A percentile compares a stretch with the other conserved stretches of the same genome.
These are phyloP conservation scores for Beauveria pseudobassiana DNA, from an alignment of 2,329 filamentous ascomycete genomes.

Conservation along the genomic window DNA sequence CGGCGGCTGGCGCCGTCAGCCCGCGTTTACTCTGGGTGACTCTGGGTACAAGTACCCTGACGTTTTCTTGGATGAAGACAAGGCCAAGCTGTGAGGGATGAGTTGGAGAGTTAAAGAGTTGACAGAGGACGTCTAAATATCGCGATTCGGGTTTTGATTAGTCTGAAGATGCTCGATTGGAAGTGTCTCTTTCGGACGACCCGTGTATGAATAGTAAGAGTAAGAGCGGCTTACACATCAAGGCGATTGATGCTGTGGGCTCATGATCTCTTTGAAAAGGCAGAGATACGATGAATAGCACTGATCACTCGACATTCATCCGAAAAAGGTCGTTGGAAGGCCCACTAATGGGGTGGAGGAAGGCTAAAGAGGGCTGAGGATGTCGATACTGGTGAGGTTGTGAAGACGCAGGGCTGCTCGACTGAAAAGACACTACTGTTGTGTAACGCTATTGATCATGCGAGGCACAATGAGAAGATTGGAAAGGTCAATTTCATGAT, in stretches of 20 bases:
- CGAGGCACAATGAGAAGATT: neutral
- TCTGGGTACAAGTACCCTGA: constrained; percentile 44
- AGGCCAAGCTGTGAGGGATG: constrained; percentile 32
- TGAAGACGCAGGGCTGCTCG: neutral
- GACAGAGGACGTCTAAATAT: neutral
- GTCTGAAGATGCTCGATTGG: neutral
- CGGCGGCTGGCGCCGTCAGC: constrained; percentile 47
- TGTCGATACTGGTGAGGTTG: neutral
- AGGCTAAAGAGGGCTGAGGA: neutral
- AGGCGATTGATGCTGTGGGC: neutral
- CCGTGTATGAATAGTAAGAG: neutral
- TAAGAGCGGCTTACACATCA: neutral
- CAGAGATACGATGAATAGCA: neutral
- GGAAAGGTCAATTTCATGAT: no score
- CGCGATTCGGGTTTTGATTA: neutral
- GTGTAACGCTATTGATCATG: neutral
- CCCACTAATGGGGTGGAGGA: no score
- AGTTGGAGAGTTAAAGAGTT: neutral
- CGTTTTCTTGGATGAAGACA: constrained; percentile 31
- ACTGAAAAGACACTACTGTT: neutral
- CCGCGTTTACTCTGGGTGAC: constrained; percentile 37
- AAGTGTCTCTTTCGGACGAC: neutral
- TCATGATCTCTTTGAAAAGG: neutral
- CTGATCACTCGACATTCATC: no score
- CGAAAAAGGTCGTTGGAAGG: no score